phyloP scores from a whole-genome alignment of 164 flowering plant genomes.

The Buxus sempervirens region DNA sequence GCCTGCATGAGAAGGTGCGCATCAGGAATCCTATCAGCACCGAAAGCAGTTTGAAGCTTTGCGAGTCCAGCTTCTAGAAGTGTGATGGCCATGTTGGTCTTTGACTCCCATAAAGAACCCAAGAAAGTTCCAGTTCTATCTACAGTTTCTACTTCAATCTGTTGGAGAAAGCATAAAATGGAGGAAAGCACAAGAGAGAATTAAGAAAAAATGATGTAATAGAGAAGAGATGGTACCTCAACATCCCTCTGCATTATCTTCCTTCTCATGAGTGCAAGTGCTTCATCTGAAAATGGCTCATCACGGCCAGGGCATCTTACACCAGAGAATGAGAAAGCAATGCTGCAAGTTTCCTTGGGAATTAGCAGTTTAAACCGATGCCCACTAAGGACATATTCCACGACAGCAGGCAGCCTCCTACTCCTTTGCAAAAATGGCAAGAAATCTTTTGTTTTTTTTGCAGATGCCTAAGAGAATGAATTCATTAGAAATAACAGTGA shows the following conservation, averaged over 20 bases:
- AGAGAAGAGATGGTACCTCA: slow-evolving; percentile 52
- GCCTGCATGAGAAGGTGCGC: slow-evolving; percentile 76
- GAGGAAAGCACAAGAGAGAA: background rate
- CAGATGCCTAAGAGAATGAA: slow-evolving; percentile 45
- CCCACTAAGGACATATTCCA: slow-evolving; percentile 97
- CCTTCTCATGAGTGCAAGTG: slow-evolving; percentile 92
- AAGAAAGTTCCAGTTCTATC: slow-evolving; percentile 96
- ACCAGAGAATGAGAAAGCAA: slow-evolving; percentile 93
- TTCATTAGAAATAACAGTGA: background rate
- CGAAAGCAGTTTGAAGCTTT: slow-evolving; percentile 72
- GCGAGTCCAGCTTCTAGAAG: slow-evolving; percentile 94
- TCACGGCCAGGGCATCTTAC: slow-evolving; percentile 95
- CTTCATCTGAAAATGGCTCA: slow-evolving; percentile 92
- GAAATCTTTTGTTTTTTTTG: slow-evolving; percentile 86
- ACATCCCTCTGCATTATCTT: slow-evolving; percentile 98
- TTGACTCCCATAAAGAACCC: slow-evolving; percentile 93
- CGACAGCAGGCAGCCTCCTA: slow-evolving; percentile 77
- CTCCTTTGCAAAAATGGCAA: slow-evolving; percentile 82
- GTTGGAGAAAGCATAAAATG: slow-evolving; percentile 7
- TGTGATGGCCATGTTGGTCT: slow-evolving; percentile 57
- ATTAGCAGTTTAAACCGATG: slow-evolving; percentile 88
- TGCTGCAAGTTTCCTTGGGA: slow-evolving; percentile 95
- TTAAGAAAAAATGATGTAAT: background rate
- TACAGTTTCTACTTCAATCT: slow-evolving; percentile 96
- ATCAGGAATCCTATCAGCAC: slow-evolving; percentile 77